These are phyloP conservation scores for Vitis hybrid DNA, from an alignment of 177 flowering plant species.

Conservation along the genomic window DNA sequence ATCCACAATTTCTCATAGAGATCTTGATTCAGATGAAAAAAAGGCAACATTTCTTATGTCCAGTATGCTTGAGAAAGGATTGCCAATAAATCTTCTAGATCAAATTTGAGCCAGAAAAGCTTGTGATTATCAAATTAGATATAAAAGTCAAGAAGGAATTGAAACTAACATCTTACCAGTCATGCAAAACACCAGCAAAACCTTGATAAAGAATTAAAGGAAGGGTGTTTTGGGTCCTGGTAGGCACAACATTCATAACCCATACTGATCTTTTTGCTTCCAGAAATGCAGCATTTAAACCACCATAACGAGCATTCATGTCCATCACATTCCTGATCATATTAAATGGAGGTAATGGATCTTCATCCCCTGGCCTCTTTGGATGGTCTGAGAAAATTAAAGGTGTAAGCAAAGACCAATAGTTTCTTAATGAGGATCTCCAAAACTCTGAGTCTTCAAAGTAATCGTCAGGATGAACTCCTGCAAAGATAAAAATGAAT, in stretches of 20 bases:
- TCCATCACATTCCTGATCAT: constrained; percentile 98
- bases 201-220: constrained; percentile 85
- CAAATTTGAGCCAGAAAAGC: constrained; percentile 1
- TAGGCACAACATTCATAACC: constrained; percentile 97
- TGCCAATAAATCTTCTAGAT: not conserved
- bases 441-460: constrained; percentile 65
- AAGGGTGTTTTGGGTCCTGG: constrained; percentile 62
- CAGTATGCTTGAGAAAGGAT: not conserved
- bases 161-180: constrained; percentile 59
- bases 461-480: constrained; percentile 70
- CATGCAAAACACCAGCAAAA: constrained; percentile 85
- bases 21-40: too few species aligned
- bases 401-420: constrained; percentile 96
- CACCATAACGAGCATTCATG: constrained; percentile 94
- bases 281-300: constrained; percentile 80
- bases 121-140: not conserved
- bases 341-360: constrained; percentile 93
- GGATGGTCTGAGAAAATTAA: constrained; percentile 98
- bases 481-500: constrained; percentile 41
- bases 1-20: too few species aligned
- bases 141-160: not conserved
- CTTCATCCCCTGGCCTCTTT: constrained; percentile 98
- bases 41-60: not conserved
- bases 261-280: constrained; percentile 77
- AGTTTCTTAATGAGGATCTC: constrained; percentile 71